phyloP scores from a whole-genome alignment of 2,329 filamentous ascomycete species.

The Sarocladiaceae sp. region DNA sequence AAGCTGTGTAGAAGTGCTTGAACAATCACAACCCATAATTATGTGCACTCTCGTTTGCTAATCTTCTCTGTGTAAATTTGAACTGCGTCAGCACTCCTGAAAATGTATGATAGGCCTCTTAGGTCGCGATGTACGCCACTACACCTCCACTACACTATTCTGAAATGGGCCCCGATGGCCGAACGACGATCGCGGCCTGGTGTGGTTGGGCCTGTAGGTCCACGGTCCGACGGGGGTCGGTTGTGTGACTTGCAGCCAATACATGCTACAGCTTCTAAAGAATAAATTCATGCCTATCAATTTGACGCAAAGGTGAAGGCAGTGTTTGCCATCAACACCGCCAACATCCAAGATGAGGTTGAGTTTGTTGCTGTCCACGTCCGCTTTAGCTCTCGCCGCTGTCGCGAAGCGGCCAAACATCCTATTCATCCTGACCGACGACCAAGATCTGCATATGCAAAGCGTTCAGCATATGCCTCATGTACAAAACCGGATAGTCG shows the following conservation, averaged over 20 bases:
- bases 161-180: not conserved
- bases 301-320: not conserved
- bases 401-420: not conserved
- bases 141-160: not conserved
- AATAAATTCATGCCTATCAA: not conserved
- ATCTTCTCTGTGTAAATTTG: no score
- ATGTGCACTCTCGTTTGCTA: no score
- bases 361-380: not conserved
- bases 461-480: slow-evolving; percentile 34
- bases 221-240: not conserved
- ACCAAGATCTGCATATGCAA: slow-evolving; percentile 18
- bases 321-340: not conserved
- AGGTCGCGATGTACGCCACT: no score
- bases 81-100: no score
- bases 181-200: not conserved
- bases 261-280: not conserved
- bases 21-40: no score
- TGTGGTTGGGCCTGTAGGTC: not conserved
- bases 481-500: slow-evolving; percentile 4
- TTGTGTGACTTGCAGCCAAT: not conserved
- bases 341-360: not conserved
- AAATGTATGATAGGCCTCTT: no score
- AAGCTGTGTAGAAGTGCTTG: no score
- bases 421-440: not conserved
- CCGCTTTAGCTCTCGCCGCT: not conserved